Evolutionary conservation across 768 basidiomycete genomes (phyloP).

Genomic region (Suillus ampliporus): DNA sequence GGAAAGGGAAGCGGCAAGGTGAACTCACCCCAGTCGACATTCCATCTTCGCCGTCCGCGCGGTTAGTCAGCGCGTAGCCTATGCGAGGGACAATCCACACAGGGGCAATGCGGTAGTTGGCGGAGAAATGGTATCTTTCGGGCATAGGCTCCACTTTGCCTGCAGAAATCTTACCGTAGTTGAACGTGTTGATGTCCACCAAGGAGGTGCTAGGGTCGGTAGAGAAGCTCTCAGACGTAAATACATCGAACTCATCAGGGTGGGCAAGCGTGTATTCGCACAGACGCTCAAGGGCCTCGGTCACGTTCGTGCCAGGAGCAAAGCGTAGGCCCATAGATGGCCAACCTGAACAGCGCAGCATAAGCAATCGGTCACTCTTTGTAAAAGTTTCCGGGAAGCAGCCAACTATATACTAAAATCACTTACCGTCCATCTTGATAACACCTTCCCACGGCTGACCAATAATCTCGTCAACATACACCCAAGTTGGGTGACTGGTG

Average conservation of each 20-base stretch:
- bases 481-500: conserved; percentile 74
- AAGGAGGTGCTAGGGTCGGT: conserved; percentile 2
- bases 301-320: conserved; percentile 56
- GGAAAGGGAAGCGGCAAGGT: background rate
- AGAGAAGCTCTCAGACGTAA: conserved; percentile 21
- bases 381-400: conserved; percentile 19
- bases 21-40: conserved; percentile 76
- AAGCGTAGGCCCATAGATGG: conserved; percentile 89
- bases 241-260: conserved; percentile 68
- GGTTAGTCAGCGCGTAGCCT: conserved; percentile 79
- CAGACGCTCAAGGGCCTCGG: conserved; percentile 60
- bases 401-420: background rate
- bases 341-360: conserved; percentile 66
- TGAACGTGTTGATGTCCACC: background rate
- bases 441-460: conserved; percentile 69
- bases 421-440: conserved; percentile 33
- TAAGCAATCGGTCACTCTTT: conserved; percentile 19
- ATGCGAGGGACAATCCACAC: conserved; percentile 84
- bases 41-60: conserved; percentile 59
- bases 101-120: conserved; percentile 82
- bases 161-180: conserved; percentile 15
- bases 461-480: conserved; percentile 80
- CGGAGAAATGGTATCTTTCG: conserved; percentile 73
- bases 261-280: conserved; percentile 24
- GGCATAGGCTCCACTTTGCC: conserved; percentile 63